These are phyloP conservation scores for Quercus engelmannii DNA, from an alignment of 306 rosid species.

Conservation along the genomic window DNA sequence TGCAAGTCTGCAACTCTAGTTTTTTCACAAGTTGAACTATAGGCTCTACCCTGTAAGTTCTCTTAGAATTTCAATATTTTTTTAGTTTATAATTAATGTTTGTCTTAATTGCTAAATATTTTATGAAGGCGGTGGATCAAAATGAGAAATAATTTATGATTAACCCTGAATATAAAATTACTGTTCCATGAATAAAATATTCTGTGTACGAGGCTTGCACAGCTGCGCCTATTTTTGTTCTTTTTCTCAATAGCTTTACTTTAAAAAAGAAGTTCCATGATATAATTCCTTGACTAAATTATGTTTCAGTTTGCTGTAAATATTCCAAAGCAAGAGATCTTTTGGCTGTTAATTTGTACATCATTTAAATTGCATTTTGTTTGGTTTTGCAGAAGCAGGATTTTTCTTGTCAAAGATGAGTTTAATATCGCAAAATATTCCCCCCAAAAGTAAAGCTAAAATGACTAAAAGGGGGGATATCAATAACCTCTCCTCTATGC, in stretches of 20 bases:
- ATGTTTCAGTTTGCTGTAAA: background rate
- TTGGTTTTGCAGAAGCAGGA: constrained; percentile 27
- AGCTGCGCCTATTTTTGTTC: too few species aligned
- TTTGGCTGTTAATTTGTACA: background rate
- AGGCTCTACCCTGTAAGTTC: background rate
- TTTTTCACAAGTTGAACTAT: too few species aligned
- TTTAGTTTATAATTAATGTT: background rate
- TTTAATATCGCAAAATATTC: constrained; percentile 68
- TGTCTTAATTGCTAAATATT: background rate
- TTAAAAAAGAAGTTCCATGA: too few species aligned
- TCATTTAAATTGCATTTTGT: background rate
- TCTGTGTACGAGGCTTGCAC: too few species aligned
- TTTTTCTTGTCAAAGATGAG: constrained; percentile 41
- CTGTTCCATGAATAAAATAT: too few species aligned
- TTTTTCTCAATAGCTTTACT: too few species aligned
- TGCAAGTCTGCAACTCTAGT: too few species aligned
- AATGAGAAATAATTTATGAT: background rate
- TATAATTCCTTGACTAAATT: background rate
- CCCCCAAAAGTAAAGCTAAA: background rate
- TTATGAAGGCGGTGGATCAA: background rate
- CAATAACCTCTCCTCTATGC: too few species aligned
- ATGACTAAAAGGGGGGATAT: too few species aligned
- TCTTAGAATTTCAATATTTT: background rate
- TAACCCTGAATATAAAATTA: too few species aligned
- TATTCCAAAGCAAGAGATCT: background rate